Evolutionary conservation across 306 rosid species (phyloP), one percentile per base, ranked within the genome.

Genomic region (Abrus precatorius): DNA sequence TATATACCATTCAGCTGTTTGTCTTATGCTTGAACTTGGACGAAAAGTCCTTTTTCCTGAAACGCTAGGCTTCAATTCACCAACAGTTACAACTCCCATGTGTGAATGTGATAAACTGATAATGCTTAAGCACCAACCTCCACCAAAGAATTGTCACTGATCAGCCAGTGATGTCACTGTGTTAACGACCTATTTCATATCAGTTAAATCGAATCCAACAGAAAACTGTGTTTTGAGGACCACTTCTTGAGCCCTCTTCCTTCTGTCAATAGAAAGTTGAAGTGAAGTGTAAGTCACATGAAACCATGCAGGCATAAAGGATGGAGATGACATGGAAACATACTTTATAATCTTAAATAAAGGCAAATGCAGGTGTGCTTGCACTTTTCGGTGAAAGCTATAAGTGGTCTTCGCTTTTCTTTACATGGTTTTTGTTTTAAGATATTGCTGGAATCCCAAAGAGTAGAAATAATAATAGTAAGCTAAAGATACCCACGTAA

Each of bases 331-430:
- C 85, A 80, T 76, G 69, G 78, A 63, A 80, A 81, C 83, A 84
- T 80, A 83, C 86, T 84, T 90, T 87, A 90, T 74, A 66, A 82
- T 75, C 57, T 75, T 78, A 92, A 87, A 97, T 92, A 93, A 88
- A 93, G 86, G 76, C 55, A 86, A 82, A 49, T 76, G 77, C 64
- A 82, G 85, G 84, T 84, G 81, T 79, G 83, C 27, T 68, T 72
- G 80, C 87, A 90, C 98, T 93, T 93, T 96, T 92, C 98, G 98
- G 99, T 96, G 96, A 89, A 92, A 90, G 92, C 79, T 71, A 82
- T 63, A 73, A 75, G 76, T 84, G 73, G 77, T 65, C 81, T 73
- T 73, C 36, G 5, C 72, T 44, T 65, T 53, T 76, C 32, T 86
- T 13, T 76, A 77, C 77, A 73, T 54, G 54, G 72, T 77, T 82